Evolutionary conservation across 1,284 basidiomycete species (phyloP).

Genomic region (Erythrobasidium hasegawianum): DNA sequence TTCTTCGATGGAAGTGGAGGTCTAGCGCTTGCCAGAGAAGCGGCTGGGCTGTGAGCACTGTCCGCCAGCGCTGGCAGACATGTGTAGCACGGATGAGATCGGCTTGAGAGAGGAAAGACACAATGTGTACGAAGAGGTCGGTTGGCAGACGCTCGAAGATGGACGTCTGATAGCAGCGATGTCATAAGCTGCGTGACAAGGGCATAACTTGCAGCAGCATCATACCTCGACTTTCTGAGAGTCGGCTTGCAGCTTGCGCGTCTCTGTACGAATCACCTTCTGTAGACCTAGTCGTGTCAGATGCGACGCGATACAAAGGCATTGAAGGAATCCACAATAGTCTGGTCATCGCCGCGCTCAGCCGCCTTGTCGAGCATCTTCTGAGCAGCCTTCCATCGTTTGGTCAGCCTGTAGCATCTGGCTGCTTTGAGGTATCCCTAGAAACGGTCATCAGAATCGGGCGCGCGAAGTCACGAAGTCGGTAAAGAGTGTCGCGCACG

Average conservation of each 20-base stretch:
- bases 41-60: slow-evolving; percentile 11
- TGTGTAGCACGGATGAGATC: slow-evolving; percentile 19
- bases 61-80: slow-evolving; percentile 21
- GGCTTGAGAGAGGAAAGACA: slow-evolving; percentile 19
- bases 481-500: neutral
- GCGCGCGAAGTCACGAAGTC: neutral
- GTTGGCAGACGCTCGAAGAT: slow-evolving; percentile 14
- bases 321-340: neutral
- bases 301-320: neutral
- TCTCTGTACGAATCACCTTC: slow-evolving; percentile 15
- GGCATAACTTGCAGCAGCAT: neutral
- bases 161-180: slow-evolving; percentile 3
- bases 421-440: slow-evolving; percentile 33
- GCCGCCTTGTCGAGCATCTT: slow-evolving; percentile 29
- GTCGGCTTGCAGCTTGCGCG: slow-evolving; percentile 12
- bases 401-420: slow-evolving; percentile 28
- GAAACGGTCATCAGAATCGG: neutral
- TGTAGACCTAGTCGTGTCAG: neutral
- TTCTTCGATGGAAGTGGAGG: neutral
- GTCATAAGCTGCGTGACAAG: too few relatives aligned
- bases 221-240: slow-evolving; percentile 1
- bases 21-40: slow-evolving; percentile 12
- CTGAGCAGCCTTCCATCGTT: slow-evolving; percentile 17
- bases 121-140: slow-evolving; percentile 22
- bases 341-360: slow-evolving; percentile 10